phyloP scores from a whole-genome alignment of 2,329 filamentous ascomycete genomes.

The Lecanicillium sp. region DNA sequence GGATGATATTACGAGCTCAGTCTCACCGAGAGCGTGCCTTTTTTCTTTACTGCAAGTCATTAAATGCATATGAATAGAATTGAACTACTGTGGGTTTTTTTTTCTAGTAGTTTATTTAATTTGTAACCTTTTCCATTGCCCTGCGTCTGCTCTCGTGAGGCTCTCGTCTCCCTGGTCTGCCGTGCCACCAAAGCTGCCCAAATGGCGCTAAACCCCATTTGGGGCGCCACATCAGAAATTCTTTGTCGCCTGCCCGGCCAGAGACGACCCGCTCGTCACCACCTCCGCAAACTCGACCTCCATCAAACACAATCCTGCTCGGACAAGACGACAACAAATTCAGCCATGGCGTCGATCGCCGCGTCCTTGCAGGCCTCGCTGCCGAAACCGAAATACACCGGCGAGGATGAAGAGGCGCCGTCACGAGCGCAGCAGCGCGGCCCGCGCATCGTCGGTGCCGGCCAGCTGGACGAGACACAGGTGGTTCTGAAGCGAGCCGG shows the following conservation, averaged over 20 bases:
- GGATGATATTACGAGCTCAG: conserved; percentile 5
- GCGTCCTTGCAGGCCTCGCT: conserved; percentile 71
- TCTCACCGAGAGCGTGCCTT: neutral
- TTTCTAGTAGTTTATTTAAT: no score
- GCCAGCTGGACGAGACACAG: conserved; percentile 76
- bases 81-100: no score
- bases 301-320: neutral
- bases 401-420: conserved; percentile 77
- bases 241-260: conserved; percentile 15
- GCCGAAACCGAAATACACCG: conserved; percentile 85
- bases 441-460: conserved; percentile 72
- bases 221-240: conserved; percentile 24
- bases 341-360: conserved; percentile 56
- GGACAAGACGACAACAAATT: conserved; percentile 10
- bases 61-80: no score
- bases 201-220: conserved; percentile 20
- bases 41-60: no score
- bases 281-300: conserved; percentile 10
- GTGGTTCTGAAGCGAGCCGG: conserved; percentile 76
- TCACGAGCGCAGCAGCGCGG: conserved; percentile 66
- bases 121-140: no score
- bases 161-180: no score
- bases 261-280: conserved; percentile 14
- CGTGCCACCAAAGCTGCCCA: no score
- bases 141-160: no score